Base-by-base conservation (phyloP, 2,329 filamentous ascomycete genomes). In the Epicoccum nigrum region DNA sequence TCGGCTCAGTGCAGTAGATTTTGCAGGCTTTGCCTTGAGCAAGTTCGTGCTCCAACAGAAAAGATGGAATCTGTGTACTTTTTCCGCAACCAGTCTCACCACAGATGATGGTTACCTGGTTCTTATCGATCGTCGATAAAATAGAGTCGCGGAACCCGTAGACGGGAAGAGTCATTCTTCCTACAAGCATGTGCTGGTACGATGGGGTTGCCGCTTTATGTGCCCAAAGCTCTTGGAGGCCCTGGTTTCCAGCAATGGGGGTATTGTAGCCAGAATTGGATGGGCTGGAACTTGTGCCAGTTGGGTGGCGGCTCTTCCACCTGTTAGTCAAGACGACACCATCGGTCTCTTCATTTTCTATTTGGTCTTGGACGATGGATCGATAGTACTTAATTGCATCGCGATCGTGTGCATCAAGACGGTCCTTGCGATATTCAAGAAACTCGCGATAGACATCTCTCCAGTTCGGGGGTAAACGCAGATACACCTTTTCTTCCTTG, bases 81-180 rank as follows among this genome's bases (percentile, higher is more conserved):
- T 99, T 99, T 58, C 94, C 94, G 70, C 89, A 97, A 61, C 94
- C 94, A 2, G 94, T 99, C 75, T 99, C 94, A 69, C 94, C 94
- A 69, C 93, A 97, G 23, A 99, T 84, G 53, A 99, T 97, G 8
- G 94, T 86, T 8, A 96, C 88, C 65, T 94, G 92, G 59, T 96
- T 83, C 17, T 83, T 80, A 38, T 90, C 87, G 23, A 99, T 86
- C 2, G 89, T 84, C 20, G 84, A 80, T 11, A 97, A 77, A 7
- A 97, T 91, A 41, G 90, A 83, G 11, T 89, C 78, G 59, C 86
- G 87, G 71, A 94, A 97, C 11, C 83, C 81, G 84, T 89, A 97
- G 79, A 99, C 96, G 0, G 94, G 94, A 15, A 99, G 82, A 62
- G 88, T 88, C 79, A 85, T 87, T 48, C 94, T 86, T 25, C 82